Evolutionary conservation across 2,329 filamentous ascomycete species (phyloP).

Genomic region (Atkinsonella texensis): DNA sequence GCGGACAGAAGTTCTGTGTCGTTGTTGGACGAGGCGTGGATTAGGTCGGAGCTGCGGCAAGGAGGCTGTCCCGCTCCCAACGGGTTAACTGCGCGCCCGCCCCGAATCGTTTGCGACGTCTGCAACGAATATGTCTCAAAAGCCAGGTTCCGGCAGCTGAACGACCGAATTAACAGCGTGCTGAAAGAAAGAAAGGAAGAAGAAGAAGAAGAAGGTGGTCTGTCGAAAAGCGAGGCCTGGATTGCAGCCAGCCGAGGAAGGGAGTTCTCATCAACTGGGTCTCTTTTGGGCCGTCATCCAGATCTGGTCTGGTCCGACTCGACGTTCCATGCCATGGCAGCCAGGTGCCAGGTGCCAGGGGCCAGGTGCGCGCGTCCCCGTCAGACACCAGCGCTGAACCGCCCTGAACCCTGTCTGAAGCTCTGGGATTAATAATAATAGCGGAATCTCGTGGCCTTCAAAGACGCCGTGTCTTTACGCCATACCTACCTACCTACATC

Average conservation of each 20-base stretch:
- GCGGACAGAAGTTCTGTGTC: not conserved
- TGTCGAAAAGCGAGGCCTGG: not conserved
- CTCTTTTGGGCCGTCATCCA: not conserved
- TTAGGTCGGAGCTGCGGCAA: constrained; percentile 1
- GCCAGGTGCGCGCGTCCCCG: not conserved
- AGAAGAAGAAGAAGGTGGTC: not conserved
- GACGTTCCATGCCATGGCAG: not conserved
- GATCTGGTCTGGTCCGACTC: not conserved
- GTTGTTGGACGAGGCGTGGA: not conserved
- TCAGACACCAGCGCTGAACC: not conserved
- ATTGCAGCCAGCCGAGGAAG: too few relatives aligned
- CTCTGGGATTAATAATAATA: too few relatives aligned
- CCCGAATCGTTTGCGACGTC: not conserved
- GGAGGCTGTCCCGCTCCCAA: not conserved
- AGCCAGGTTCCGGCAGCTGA: not conserved
- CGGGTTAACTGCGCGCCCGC: not conserved
- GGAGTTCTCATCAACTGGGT: not conserved
- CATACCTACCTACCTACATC: too few relatives aligned
- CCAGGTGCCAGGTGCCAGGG: not conserved
- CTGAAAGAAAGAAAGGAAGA: not conserved
- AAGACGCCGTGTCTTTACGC: too few relatives aligned
- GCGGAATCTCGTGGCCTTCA: too few relatives aligned
- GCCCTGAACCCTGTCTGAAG: too few relatives aligned
- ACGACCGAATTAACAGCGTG: not conserved
- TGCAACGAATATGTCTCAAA: not conserved